These are phyloP conservation scores for Aphanomyces invadans DNA, from an alignment of 352 stramenopile species.

Conservation along the genomic window DNA sequence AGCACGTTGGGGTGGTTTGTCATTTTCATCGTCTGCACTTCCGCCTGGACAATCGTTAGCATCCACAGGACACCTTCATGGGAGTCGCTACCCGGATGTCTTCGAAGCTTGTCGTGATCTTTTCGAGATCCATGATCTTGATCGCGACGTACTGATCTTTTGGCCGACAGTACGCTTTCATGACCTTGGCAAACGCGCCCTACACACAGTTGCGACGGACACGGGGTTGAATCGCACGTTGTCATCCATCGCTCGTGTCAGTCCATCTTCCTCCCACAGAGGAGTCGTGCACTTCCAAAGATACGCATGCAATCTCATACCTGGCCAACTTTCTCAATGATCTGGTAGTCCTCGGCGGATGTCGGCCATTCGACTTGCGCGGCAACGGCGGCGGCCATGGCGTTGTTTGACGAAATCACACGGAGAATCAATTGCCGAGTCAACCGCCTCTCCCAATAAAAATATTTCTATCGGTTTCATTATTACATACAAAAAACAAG, in stretches of 20 bases:
- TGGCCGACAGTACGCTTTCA: conserved; percentile 87
- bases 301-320: no score
- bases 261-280: not conserved
- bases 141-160: conserved; percentile 91
- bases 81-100: conserved; percentile 64
- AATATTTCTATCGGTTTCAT: no score
- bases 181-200: conserved; percentile 98
- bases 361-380: conserved; percentile 74
- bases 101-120: conserved; percentile 94
- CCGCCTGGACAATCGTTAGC: conserved; percentile 38
- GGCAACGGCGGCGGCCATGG: not conserved
- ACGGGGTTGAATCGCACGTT: not conserved
- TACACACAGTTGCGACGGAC: no score
- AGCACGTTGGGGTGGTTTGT: conserved; percentile 98
- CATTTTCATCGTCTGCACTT: conserved; percentile 98
- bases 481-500: no score
- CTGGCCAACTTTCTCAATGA: conserved; percentile 87
- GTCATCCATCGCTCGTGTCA: not conserved
- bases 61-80: not conserved
- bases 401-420: not conserved
- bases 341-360: conserved; percentile 72
- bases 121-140: conserved; percentile 99
- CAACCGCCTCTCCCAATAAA: conserved; percentile 10
- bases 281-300: no score
- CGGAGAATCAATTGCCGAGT: not conserved